phyloP scores from a whole-genome alignment of 345 rosid genomes.

The Camelina laxa region DNA sequence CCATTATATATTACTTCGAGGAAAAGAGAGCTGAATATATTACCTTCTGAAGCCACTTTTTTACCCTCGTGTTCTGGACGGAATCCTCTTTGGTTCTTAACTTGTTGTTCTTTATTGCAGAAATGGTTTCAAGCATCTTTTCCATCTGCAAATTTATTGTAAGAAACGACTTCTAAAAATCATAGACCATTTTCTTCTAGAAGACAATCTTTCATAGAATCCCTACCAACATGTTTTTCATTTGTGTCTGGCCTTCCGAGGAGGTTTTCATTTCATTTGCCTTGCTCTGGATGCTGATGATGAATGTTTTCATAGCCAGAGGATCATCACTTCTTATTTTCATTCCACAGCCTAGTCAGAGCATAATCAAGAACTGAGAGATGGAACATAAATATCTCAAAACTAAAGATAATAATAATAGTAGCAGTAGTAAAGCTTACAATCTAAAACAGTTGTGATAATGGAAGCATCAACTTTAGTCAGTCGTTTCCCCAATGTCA shows the following conservation, averaged over 20 bases:
- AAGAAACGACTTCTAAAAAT: not conserved
- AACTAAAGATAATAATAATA: not conserved
- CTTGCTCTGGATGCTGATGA: slow-evolving; percentile 74
- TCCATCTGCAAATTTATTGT: slow-evolving; percentile 69
- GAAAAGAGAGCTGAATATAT: slow-evolving; percentile 13
- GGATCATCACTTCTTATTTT: slow-evolving; percentile 94
- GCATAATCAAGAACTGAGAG: slow-evolving; percentile 24
- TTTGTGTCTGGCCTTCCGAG: slow-evolving; percentile 48
- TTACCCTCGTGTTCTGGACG: slow-evolving; percentile 66
- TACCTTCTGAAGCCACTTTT: slow-evolving; percentile 97
- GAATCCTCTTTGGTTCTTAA: slow-evolving; percentile 76
- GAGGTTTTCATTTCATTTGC: slow-evolving; percentile 71
- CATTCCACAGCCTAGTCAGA: slow-evolving; percentile 84
- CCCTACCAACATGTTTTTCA: slow-evolving; percentile 42
- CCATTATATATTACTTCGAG: not conserved
- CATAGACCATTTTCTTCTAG: slow-evolving; percentile 10
- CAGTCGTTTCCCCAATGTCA: slow-evolving; percentile 69
- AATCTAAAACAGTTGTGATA: slow-evolving; percentile 76
- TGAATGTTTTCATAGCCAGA: slow-evolving; percentile 78
- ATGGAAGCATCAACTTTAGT: slow-evolving; percentile 79
- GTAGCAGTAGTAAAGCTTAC: slow-evolving; percentile 49
- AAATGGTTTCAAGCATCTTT: slow-evolving; percentile 90
- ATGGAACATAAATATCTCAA: slow-evolving; percentile 6
- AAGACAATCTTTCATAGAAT: slow-evolving; percentile 6
- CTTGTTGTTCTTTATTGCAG: slow-evolving; percentile 92